These are phyloP conservation scores for Nemania serpens DNA, from an alignment of 2,329 filamentous ascomycete species.

Conservation along the genomic window DNA sequence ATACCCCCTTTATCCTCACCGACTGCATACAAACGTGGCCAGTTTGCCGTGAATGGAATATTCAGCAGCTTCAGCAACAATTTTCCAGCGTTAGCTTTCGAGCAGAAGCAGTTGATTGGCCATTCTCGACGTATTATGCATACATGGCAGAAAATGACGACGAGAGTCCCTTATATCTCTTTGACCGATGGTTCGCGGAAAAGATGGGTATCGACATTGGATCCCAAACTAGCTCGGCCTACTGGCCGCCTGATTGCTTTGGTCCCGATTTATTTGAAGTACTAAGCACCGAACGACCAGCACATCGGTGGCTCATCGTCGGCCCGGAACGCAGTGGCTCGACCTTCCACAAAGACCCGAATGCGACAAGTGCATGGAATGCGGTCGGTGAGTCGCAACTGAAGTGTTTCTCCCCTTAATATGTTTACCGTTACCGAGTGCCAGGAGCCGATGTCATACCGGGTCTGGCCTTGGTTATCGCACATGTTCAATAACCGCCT, in stretches of 20 bases:
- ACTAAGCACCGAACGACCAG: slow-evolving; percentile 77
- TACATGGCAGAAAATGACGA: slow-evolving; percentile 83
- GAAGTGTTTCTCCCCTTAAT: background rate
- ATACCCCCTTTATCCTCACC: slow-evolving; percentile 85
- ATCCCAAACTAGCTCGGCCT: slow-evolving; percentile 54
- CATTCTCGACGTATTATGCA: slow-evolving; percentile 74
- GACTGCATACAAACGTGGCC: slow-evolving; percentile 82
- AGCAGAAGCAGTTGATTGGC: slow-evolving; percentile 94
- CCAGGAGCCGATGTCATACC: background rate
- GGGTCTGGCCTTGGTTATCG: background rate
- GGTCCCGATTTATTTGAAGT: slow-evolving; percentile 84
- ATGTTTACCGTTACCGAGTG: background rate
- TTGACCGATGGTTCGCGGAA: slow-evolving; percentile 83
- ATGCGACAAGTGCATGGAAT: slow-evolving; percentile 85
- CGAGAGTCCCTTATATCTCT: slow-evolving; percentile 90
- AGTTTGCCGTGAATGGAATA: slow-evolving; percentile 73
- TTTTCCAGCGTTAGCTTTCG: slow-evolving; percentile 75
- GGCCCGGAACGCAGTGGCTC: slow-evolving; percentile 86
- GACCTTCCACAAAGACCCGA: slow-evolving; percentile 88
- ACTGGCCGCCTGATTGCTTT: slow-evolving; percentile 84
- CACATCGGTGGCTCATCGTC: slow-evolving; percentile 90
- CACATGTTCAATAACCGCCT: background rate
- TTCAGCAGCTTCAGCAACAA: slow-evolving; percentile 65
- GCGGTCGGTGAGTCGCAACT: slow-evolving; percentile 59
- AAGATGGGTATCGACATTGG: slow-evolving; percentile 79